Evolutionary conservation across 2,329 filamentous ascomycete species (phyloP), one percentile per base, ranked within the genome.

Genomic region (Aphanoascus verrucosus): DNA sequence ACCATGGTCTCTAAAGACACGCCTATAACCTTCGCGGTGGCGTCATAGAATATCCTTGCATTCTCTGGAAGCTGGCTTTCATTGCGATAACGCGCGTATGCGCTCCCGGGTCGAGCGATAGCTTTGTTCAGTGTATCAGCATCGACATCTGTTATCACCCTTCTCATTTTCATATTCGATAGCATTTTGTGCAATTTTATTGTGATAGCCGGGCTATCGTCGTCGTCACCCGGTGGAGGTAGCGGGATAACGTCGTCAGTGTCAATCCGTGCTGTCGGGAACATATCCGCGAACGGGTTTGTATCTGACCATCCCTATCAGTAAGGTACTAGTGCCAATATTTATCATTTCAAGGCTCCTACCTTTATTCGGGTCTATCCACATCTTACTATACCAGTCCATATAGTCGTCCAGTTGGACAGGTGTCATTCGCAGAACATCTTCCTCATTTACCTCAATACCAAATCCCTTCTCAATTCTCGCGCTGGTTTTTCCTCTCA

Each of bases 371-470:
- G 70, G 66, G 28, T 53, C 51, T 35, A 72, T 59, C 74, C 82
- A 86, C 43, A 77, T 84, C 54, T 76, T 75, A 63, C 86, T 82
- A 64, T 86, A 90, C 82, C 85, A 93, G 66, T 88, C 80, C 67
- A 94, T 75, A 62, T 89, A 91, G 55, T 85, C 78, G 61, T 90
- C 85, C 37, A 91, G 70, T 57, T 85, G 77, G 19, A 75, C 69
- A 4, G 74, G 69, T 2, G 71, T 74, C 79, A 90, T 83, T 1
- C 71, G 65, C 40, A 83, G 75, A 7, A 87, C 77, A 59, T 88
- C 78, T 3, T 72, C 69, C 53, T 86, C 82, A 5, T 74, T 77
- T 19, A 85, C 65, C n/a, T 72, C 65, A 8, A 80, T 68, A 63
- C 81, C 75, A 59, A 76, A 65, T 64, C 71, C 65, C 67, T 70